A percentile compares a stretch with the other conserved stretches of the same genome.
Conservation (phyloP, 192 early-diverging fungal genomes). For the Linnemannia schmuckeri region DNA sequence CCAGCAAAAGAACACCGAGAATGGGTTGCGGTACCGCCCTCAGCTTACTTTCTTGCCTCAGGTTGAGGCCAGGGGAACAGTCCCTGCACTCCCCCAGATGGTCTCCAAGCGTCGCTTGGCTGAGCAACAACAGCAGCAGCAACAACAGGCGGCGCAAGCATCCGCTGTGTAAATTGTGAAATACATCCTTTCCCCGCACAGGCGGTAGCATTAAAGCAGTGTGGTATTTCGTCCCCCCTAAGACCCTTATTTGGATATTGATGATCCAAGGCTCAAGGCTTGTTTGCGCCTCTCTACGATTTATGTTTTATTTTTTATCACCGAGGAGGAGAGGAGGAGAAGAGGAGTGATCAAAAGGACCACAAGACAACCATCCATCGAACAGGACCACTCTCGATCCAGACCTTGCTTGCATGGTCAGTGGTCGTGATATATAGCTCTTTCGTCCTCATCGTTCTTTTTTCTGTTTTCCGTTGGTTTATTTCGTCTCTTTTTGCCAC, state of each 20-base stretch:
- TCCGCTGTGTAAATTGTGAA: neutral
- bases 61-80: constrained; percentile 10
- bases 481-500: neutral
- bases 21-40: constrained; percentile 2
- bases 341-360: neutral
- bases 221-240: neutral
- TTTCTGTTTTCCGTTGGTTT: neutral
- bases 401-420: neutral
- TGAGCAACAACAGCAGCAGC: neutral
- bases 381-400: neutral
- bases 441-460: too few species aligned
- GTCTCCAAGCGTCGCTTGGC: constrained; percentile 6
- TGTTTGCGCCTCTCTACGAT: too few species aligned
- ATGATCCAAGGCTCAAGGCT: too few species aligned
- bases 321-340: neutral
- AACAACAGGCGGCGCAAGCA: neutral
- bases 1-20: constrained; percentile 15
- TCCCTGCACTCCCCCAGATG: constrained; percentile 1
- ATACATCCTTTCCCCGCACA: neutral
- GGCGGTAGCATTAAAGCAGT: neutral
- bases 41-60: constrained; percentile 11
- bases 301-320: neutral
- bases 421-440: too few species aligned
- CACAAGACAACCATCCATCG: neutral
- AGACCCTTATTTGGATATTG: too few species aligned